These are phyloP conservation scores for Amanita fuliginea DNA, from an alignment of 768 basidiomycete genomes.

Conservation along the genomic window DNA sequence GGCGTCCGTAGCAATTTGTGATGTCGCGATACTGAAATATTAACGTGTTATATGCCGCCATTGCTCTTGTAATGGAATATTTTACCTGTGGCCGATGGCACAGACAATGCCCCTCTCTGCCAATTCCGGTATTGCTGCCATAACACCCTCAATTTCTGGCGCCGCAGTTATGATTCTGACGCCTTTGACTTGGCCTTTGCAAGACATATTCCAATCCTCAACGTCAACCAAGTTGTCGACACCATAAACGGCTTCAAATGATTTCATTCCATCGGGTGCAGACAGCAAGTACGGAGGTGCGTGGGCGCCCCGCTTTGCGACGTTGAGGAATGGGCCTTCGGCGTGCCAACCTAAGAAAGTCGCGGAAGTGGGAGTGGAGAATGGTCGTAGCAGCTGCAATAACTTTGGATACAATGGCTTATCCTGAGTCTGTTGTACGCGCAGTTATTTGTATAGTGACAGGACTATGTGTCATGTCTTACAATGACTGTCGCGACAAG, in stretches of 20 bases:
- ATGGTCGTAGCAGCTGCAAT: constrained; percentile 56
- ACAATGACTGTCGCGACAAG: constrained; percentile 67
- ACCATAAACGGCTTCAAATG: constrained; percentile 72
- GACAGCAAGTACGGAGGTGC: constrained; percentile 51
- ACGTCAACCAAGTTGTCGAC: constrained; percentile 46
- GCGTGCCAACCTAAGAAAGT: constrained; percentile 82
- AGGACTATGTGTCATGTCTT: constrained; percentile 12
- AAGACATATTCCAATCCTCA: constrained; percentile 58
- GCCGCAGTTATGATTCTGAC: constrained; percentile 80
- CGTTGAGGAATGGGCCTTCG: constrained; percentile 82
- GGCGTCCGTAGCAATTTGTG: constrained; percentile 61
- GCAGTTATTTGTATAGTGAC: not conserved
- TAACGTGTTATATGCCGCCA: constrained; percentile 5
- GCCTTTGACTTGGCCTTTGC: constrained; percentile 35
- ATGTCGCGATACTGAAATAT: constrained; percentile 52
- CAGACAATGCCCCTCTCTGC: constrained; percentile 58
- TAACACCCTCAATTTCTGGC: constrained; percentile 78
- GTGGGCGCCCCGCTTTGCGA: constrained; percentile 79
- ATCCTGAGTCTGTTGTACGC: constrained; percentile 58
- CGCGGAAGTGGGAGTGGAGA: constrained; percentile 52
- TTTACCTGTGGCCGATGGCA: constrained; percentile 83
- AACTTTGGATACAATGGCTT: constrained; percentile 63
- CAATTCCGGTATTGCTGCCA: constrained; percentile 53
- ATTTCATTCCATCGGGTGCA: constrained; percentile 50
- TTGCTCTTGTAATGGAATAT: not conserved